A percentile compares a stretch with the other conserved stretches of the same genome.
phyloP scores from a whole-genome alignment of 1,284 basidiomycete species.

The Ceratobasidium sp. region DNA sequence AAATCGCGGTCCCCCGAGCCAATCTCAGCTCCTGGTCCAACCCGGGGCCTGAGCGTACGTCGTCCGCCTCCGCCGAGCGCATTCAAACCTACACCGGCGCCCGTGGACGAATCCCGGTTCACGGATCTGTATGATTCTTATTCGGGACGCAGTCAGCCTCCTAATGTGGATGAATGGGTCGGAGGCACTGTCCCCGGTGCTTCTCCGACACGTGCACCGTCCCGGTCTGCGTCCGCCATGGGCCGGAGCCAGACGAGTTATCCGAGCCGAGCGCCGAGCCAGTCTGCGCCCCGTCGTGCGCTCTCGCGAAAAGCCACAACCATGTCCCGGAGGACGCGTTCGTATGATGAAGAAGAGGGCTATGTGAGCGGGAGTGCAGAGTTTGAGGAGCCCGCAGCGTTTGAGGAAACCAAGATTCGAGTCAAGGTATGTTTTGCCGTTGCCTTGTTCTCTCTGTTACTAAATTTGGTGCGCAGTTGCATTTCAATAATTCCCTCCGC shows the following conservation, averaged over 20 bases:
- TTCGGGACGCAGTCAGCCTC: conserved; percentile 52
- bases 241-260: conserved; percentile 49
- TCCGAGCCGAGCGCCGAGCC: conserved; percentile 13
- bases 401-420: conserved; percentile 75
- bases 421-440: conserved; percentile 68
- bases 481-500: conserved; percentile 78
- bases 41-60: conserved; percentile 14
- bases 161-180: conserved; percentile 63
- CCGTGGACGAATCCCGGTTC: conserved; percentile 67
- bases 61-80: conserved; percentile 7
- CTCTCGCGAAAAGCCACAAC: conserved; percentile 14
- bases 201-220: conserved; percentile 38
- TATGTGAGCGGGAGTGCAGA: conserved; percentile 60
- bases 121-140: conserved; percentile 56
- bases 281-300: conserved; percentile 5
- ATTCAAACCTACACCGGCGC: conserved; percentile 3
- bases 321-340: conserved; percentile 33
- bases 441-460: conserved; percentile 3
- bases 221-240: conserved; percentile 50
- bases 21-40: not conserved
- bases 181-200: conserved; percentile 51
- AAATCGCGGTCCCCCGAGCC: not conserved
- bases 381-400: conserved; percentile 65
- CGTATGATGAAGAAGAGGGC: conserved; percentile 75
- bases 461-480: conserved; percentile 58